Percentiles rank a stretch among this genome's conserved stretches.
Evolutionary conservation across 2,329 filamentous ascomycete species (phyloP).

Genomic region (Sclerotinia nivalis): DNA sequence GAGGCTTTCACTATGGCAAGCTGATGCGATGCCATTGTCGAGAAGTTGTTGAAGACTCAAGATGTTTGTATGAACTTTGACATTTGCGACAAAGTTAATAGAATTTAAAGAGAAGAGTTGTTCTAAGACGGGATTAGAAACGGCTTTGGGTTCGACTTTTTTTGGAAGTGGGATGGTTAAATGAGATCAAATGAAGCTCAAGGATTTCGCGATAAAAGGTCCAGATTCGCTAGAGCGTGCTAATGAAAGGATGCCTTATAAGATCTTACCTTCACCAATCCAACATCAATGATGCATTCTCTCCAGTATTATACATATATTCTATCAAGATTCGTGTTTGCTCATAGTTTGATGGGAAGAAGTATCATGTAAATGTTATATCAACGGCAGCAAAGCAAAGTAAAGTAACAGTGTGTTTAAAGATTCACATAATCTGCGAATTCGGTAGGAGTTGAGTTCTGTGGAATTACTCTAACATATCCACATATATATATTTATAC

Average conservation of each 20-base stretch:
- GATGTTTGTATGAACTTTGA: background rate
- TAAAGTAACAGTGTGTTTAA: background rate
- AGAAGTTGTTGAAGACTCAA: background rate
- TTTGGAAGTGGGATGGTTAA: constrained; percentile 16
- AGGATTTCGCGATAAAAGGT: constrained; percentile 1
- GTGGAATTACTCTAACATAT: constrained; percentile 4
- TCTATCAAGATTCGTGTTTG: too few relatives aligned
- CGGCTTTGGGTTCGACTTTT: background rate
- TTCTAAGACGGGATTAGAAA: background rate
- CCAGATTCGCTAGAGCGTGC: constrained; percentile 14
- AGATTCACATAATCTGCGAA: background rate
- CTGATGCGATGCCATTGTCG: constrained; percentile 65
- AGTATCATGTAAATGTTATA: background rate
- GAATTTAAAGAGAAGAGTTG: background rate
- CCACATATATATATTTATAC: background rate
- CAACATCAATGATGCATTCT: constrained; percentile 1
- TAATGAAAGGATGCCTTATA: background rate
- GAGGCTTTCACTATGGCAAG: constrained; percentile 77
- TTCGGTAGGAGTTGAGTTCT: constrained; percentile 15
- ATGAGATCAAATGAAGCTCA: constrained; percentile 6
- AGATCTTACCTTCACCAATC: background rate
- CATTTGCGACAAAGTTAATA: background rate
- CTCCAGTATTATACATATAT: background rate
- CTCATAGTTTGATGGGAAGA: background rate
- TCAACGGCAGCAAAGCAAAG: background rate